Evolutionary conservation across 2,329 filamentous ascomycete species (phyloP).

Genomic region (Fusarium sp.): DNA sequence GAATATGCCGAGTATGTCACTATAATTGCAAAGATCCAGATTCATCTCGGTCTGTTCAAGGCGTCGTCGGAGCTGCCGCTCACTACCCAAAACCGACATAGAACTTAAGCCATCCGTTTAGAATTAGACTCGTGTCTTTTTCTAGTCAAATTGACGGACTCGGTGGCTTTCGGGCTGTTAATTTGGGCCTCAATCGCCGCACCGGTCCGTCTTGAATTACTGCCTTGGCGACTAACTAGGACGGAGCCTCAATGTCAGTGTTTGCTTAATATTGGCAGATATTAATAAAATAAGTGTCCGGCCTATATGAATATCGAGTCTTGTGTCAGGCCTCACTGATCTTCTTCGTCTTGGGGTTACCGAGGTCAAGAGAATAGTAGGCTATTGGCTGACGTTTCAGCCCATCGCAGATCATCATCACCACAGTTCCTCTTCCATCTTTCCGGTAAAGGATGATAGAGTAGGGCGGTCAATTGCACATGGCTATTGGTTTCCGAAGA

Average conservation of each 20-base stretch:
- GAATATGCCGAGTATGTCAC: background rate
- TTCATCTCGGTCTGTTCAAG: constrained; percentile 28
- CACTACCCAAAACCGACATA: background rate
- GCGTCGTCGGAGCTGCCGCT: constrained; percentile 28
- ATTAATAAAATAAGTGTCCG: background rate
- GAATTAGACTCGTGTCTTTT: background rate
- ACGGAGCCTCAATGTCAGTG: background rate
- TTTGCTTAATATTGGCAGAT: background rate
- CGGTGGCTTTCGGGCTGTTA: background rate
- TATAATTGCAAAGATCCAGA: constrained; percentile 4
- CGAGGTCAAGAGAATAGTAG: background rate
- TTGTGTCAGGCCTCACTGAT: constrained; percentile 10
- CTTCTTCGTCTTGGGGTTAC: background rate
- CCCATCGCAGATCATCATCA: constrained; percentile 30
- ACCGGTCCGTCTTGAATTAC: background rate
- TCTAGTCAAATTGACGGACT: background rate
- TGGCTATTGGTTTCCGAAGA: constrained; percentile 15
- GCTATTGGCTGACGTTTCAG: constrained; percentile 44
- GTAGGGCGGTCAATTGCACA: constrained; percentile 16
- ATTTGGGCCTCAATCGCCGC: background rate
- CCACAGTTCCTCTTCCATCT: background rate
- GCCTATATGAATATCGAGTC: background rate
- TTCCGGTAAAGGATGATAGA: background rate
- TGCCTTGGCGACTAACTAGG: background rate
- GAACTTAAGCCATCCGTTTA: constrained; percentile 1